Evolutionary conservation across 176 grass and related monocot genomes (phyloP), one percentile per base, ranked within the genome.

Genomic region (Dactylis glomerata): DNA sequence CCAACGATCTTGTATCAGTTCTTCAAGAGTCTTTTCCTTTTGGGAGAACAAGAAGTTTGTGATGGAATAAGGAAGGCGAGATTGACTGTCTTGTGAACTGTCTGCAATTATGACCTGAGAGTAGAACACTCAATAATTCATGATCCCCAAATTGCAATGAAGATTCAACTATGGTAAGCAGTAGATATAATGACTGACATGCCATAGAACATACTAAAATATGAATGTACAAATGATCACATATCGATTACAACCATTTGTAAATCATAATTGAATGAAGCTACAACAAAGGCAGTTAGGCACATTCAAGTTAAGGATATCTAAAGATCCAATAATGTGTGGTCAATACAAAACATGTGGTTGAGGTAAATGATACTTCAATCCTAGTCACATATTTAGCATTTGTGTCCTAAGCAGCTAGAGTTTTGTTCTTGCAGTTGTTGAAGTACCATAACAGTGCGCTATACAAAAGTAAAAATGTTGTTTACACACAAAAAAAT

Each of bases 11-110:
- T 33, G 67, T 87, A 98, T 68, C 52, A 98, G 86, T 77, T 98
- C 93, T 81, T 76, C 70, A 15, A 98, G 82, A 44, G 93, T 89
- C 85, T 89, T 98, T 81, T 95, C 93, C 82, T 95, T 95, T 49
- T 98, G 96, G 58, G 86, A 87, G 81, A 98, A 46, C 14, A 83
- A 83, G 68, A 98, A 98, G 50, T 61, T 92, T 65, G 78, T 95
- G 74, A 98, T 93, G 47, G 86, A 90, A 74, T 81, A 72, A 50
- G 96, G 93, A 30, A 94, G 80, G 57, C 52, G 85, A 34, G 87
- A 55, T 69, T 85, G 85, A 63, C 67, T 86, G 62, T 86, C 56
- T 69, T 95, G 89, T 76, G 86, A 79, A 79, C 37, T 70, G 27
- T 92, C 88, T 50, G 38, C 61, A 83, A 87, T 45, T 40, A 85